Evolutionary conservation across 768 basidiomycete genomes (phyloP).

Genomic region (Pisolithus tinctorius): DNA sequence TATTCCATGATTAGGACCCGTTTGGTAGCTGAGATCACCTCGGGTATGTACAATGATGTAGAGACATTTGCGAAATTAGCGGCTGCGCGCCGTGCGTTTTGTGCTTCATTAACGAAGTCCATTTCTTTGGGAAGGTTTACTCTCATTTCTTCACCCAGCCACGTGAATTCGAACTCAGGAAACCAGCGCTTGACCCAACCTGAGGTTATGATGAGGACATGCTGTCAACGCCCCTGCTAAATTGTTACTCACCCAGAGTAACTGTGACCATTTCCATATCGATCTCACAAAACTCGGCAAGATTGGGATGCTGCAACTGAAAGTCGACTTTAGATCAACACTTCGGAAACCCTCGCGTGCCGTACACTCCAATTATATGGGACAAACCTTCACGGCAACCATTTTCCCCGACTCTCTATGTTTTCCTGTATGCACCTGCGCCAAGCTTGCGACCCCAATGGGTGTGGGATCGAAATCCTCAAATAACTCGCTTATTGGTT

Average conservation of each 20-base stretch:
- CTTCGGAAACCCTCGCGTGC: background rate
- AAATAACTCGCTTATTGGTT: conserved; percentile 67
- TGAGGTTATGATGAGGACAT: conserved; percentile 17
- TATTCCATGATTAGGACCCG: conserved; percentile 94
- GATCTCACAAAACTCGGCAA: conserved; percentile 86
- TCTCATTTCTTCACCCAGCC: conserved; percentile 93
- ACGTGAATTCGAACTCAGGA: conserved; percentile 92
- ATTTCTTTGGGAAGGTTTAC: conserved; percentile 88
- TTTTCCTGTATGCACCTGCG: conserved; percentile 87
- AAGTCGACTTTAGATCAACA: conserved; percentile 5
- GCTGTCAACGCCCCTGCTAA: background rate
- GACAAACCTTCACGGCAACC: conserved; percentile 79
- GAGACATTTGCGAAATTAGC: conserved; percentile 64
- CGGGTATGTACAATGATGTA: conserved; percentile 84
- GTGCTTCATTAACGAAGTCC: conserved; percentile 89
- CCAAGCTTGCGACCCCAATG: conserved; percentile 92
- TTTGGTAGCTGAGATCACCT: conserved; percentile 73
- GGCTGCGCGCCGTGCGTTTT: conserved; percentile 67
- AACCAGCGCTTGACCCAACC: conserved; percentile 90
- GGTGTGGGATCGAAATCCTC: conserved; percentile 80
- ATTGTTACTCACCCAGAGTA: conserved; percentile 45
- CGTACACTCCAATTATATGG: background rate
- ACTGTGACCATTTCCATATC: conserved; percentile 85
- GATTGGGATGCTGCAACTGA: conserved; percentile 85
- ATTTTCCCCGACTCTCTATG: conserved; percentile 62